Evolutionary conservation across 2,329 filamentous ascomycete species (phyloP).

Genomic region (Colletotrichum higginsianum): DNA sequence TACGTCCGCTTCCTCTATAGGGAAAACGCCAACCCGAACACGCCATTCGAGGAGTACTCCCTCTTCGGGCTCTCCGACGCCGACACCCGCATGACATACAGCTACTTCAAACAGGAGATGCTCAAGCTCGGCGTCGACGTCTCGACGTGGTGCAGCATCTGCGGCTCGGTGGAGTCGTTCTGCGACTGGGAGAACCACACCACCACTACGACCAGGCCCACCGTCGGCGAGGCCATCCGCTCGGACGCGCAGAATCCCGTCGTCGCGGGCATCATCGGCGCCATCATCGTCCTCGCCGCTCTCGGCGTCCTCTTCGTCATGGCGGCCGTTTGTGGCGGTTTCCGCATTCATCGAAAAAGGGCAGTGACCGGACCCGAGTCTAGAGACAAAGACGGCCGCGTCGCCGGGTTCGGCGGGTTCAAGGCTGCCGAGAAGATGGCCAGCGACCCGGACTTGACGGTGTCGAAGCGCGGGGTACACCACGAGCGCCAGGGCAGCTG

Average conservation of each 20-base stretch:
- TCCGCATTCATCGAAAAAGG: slow-evolving; percentile 49
- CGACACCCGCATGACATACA: slow-evolving; percentile 54
- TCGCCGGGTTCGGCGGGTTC: slow-evolving; percentile 55
- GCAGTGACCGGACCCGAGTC: neutral
- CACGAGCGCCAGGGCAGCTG: slow-evolving; percentile 66
- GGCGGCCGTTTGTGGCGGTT: slow-evolving; percentile 52
- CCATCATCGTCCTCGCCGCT: slow-evolving; percentile 55
- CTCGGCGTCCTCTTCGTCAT: slow-evolving; percentile 52
- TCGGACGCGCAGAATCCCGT: slow-evolving; percentile 49
- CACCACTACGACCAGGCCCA: neutral
- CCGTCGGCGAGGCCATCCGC: slow-evolving; percentile 4
- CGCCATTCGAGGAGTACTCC: slow-evolving; percentile 54
- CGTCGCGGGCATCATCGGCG: slow-evolving; percentile 64
- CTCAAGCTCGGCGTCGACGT: slow-evolving; percentile 52
- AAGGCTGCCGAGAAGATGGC: slow-evolving; percentile 62
- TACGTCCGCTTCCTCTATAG: slow-evolving; percentile 72
- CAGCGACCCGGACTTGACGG: slow-evolving; percentile 59
- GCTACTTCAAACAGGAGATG: slow-evolving; percentile 57
- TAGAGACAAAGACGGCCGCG: slow-evolving; percentile 29
- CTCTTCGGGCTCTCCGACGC: slow-evolving; percentile 57
- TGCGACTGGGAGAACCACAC: slow-evolving; percentile 48
- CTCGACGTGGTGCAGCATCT: slow-evolving; percentile 62
- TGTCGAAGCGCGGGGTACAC: slow-evolving; percentile 51
- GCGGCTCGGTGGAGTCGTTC: slow-evolving; percentile 54
- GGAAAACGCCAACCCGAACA: slow-evolving; percentile 58